Base-by-base conservation (phyloP, 345 rosid species). In the Moringa oleifera region DNA sequence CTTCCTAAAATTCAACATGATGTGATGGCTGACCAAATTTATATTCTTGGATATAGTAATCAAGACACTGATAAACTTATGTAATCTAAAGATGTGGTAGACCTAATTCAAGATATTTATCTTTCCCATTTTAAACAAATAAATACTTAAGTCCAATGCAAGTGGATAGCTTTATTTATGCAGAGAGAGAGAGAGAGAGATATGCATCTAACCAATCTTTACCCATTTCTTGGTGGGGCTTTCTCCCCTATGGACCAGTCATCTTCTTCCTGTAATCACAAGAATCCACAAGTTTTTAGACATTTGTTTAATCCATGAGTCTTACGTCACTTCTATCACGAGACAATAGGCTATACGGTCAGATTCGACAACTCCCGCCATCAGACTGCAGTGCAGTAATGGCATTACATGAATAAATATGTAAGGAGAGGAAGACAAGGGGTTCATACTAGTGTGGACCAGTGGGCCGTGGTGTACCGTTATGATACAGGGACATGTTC, bases 211-310 rank as follows among this genome's bases (percentile, higher is more conserved):
- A 23, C 24, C 28, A 2, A 31, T 49, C 20, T 41, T 20, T 20
- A 31, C 18, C 20, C 24, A 10, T 18, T 2, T 11, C 20, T 50
- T 6, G 0, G 49, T 50, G 37, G 37, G 53, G 55, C 50, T 61
- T 25, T 25, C 18, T 51, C 50, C 31, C 20, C 20, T 25, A 13
- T 61, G n/a, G 6, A 50, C 47, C 65, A 25, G 25, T 2, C 56
- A 61, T 49, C 25, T 5, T 19, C 0, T 25, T 61, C 63, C 25
- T 21, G 18, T 18, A n/a, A 24, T 15, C n/a, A 20, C 46, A 20
- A 50, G 20, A 22, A 28, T 18, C 65, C 65, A 62, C 57, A 51
- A 24, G 45, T 51, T 25, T 25, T 37, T 36, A 33, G 11, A 33
- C 11, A 33, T 41, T 41, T 7, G 17, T 41, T 41, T 7, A 41